Percentiles rank a stretch among this genome's conserved stretches.
Evolutionary conservation across 2,329 filamentous ascomycete species (phyloP).

Genomic region (Sarocladium oryzae): DNA sequence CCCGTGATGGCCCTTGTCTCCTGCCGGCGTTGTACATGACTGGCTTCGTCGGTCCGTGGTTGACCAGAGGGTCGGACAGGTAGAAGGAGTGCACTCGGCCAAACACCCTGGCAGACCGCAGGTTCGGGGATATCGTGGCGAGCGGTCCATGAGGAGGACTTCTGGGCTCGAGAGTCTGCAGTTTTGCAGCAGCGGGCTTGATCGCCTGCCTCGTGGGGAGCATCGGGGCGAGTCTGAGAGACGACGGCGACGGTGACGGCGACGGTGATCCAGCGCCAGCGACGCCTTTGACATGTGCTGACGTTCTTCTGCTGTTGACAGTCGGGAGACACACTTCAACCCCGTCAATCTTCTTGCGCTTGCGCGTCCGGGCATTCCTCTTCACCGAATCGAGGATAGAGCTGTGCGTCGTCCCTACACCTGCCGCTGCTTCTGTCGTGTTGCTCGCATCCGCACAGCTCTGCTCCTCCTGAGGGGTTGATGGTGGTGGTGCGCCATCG

Average conservation of each 20-base stretch:
- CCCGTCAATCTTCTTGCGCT: slow-evolving; percentile 39
- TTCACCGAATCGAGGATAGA: slow-evolving; percentile 49
- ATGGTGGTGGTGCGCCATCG: neutral
- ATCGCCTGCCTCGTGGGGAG: slow-evolving; percentile 17
- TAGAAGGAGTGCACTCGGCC: slow-evolving; percentile 18
- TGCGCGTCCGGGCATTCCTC: slow-evolving; percentile 38
- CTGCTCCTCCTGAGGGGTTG: neutral
- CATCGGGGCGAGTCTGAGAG: slow-evolving; percentile 23
- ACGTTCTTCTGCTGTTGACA: neutral
- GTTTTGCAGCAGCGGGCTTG: slow-evolving; percentile 13
- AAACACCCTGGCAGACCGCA: slow-evolving; percentile 17
- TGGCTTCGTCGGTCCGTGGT: slow-evolving; percentile 2
- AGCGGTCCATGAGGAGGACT: slow-evolving; percentile 21
- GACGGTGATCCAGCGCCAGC: slow-evolving; percentile 13
- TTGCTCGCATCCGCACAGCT: neutral
- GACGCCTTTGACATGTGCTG: slow-evolving; percentile 3
- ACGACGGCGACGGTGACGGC: too few species aligned
- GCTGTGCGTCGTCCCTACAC: slow-evolving; percentile 14
- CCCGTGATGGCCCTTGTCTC: too few species aligned
- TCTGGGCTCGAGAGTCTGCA: slow-evolving; percentile 23
- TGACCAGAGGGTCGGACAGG: slow-evolving; percentile 17
- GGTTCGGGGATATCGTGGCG: slow-evolving; percentile 24
- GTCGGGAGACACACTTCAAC: slow-evolving; percentile 24
- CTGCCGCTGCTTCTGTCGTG: neutral
- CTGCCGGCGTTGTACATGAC: neutral